Evolutionary conservation across 2,329 filamentous ascomycete genomes (phyloP), one percentile per base, ranked within the genome.

Genomic region (Blastomyces parvus): DNA sequence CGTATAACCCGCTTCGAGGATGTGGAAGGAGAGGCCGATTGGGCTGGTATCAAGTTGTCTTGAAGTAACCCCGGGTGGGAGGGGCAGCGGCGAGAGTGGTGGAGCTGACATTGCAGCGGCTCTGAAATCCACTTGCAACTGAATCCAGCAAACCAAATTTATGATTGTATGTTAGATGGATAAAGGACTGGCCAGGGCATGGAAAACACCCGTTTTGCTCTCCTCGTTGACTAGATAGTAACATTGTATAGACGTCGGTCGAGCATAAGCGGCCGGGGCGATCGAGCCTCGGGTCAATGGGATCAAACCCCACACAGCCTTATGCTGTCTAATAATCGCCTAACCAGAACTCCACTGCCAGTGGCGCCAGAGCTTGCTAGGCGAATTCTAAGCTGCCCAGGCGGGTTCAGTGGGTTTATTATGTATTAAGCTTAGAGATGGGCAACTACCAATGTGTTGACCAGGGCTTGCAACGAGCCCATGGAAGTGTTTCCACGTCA

Each of bases 1-100:
- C 33, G 73, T 71, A 44, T 77, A 71, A 52, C 84, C 83, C 19
- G 84, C 78, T 67, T 82, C 80, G 22, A 88, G 77, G 44, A 85
- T 72, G 73, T 89, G 86, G 73, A 84, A 86, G 27, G 79, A 84
- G 25, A 89, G 79, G 60, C 82, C 82, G 67, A 80, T 82, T 52
- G 79, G 73, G 5, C 75, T 75, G 56, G 84, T 85, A 69, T 83
- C 78, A 66, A 88, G 70, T 66, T 83, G 83, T 67, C 82, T 81
- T 63, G 84, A 82, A 19, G 76, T 77, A 59, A 89, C 76, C 33
- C 80, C 81, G 22, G 74, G 44, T 1, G 85, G 84, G 2, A 89
- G 78, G n/a, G 81, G 80, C 40, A 84, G 72, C 33, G 82, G 79
- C 50, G 74, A 70, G 42, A 80, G 67, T 66, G 66, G 64, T 33